Evolutionary conservation across 73 alveolate species (phyloP).

Genomic region (Uronychia setigera): DNA sequence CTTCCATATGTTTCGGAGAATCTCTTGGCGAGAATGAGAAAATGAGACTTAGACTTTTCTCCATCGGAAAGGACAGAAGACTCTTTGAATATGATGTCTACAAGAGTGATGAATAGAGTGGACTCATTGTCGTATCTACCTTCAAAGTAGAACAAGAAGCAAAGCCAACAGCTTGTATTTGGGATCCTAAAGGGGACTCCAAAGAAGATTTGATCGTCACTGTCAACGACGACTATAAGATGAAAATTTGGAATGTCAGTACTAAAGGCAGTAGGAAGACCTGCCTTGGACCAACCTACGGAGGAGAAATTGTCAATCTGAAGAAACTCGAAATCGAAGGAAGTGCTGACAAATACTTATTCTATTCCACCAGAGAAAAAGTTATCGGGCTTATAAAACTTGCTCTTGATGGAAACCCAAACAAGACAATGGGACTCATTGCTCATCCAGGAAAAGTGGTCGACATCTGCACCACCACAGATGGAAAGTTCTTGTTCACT

Average conservation of each 20-base stretch:
- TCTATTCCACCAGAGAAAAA: slow-evolving; percentile 93
- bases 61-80: slow-evolving; percentile 85
- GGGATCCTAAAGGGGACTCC: slow-evolving; percentile 94
- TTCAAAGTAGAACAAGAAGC: slow-evolving; percentile 82
- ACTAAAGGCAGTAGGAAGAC: slow-evolving; percentile 88
- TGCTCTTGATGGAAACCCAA: slow-evolving; percentile 99
- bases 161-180: slow-evolving; percentile 87
- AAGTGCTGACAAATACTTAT: slow-evolving; percentile 78
- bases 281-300: slow-evolving; percentile 98
- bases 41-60: slow-evolving; percentile 65
- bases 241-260: slow-evolving; percentile 87
- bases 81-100: slow-evolving; percentile 80
- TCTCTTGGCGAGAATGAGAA: slow-evolving; percentile 78
- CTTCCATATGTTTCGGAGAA: slow-evolving; percentile 85
- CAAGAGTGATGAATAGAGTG: slow-evolving; percentile 55
- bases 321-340: slow-evolving; percentile 82
- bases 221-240: slow-evolving; percentile 93
- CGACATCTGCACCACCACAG: slow-evolving; percentile 91
- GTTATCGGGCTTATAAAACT: slow-evolving; percentile 96
- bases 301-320: slow-evolving; percentile 94
- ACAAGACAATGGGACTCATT: slow-evolving; percentile 96
- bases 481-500: slow-evolving; percentile 93
- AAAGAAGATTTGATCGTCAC: slow-evolving; percentile 94
- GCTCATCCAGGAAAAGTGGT: slow-evolving; percentile 97
- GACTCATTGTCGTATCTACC: slow-evolving; percentile 39